Conservation (phyloP, 1,284 basidiomycete genomes). For the Mycosarcoma mackinlayi region DNA sequence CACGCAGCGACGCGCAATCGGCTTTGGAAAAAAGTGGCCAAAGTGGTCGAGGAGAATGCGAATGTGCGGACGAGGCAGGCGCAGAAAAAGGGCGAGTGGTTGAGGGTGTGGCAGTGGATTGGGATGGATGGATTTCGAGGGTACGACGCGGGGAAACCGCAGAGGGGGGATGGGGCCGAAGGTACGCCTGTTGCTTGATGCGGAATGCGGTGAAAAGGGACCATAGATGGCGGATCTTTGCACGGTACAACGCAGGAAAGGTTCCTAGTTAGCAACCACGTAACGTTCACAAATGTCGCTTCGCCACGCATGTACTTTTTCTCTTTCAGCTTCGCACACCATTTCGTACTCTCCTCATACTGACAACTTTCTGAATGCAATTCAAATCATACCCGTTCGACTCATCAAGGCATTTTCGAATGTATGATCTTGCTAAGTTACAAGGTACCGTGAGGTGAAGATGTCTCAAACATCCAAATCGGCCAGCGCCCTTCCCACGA, state of each 20-base stretch:
- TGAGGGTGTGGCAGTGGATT: constrained; percentile 73
- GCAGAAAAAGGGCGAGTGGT: constrained; percentile 81
- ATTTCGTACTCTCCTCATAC: not conserved
- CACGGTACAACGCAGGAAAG: too few relatives aligned
- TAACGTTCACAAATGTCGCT: not conserved
- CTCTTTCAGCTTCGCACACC: not conserved
- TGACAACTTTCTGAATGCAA: not conserved
- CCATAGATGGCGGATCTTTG: too few relatives aligned
- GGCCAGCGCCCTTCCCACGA: constrained; percentile 65
- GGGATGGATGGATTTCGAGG: constrained; percentile 52
- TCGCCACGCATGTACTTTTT: constrained; percentile 9
- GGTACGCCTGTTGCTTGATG: constrained; percentile 18
- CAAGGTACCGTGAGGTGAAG: too few relatives aligned
- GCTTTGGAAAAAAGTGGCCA: constrained; percentile 87
- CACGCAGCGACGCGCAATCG: constrained; percentile 76
- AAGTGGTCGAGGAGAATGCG: constrained; percentile 89
- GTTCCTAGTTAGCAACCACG: not conserved
- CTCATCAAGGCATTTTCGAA: too few relatives aligned
- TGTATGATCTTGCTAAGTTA: too few relatives aligned
- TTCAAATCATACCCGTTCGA: too few relatives aligned
- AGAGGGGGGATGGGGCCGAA: not conserved
- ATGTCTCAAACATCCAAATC: constrained; percentile 45
- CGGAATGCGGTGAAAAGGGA: too few relatives aligned
- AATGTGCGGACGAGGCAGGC: constrained; percentile 90
- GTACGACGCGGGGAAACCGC: not conserved